A percentile compares a stretch with the other conserved stretches of the same genome.
These are phyloP conservation scores for Vicia faba DNA, from an alignment of 306 rosid species.

Conservation along the genomic window DNA sequence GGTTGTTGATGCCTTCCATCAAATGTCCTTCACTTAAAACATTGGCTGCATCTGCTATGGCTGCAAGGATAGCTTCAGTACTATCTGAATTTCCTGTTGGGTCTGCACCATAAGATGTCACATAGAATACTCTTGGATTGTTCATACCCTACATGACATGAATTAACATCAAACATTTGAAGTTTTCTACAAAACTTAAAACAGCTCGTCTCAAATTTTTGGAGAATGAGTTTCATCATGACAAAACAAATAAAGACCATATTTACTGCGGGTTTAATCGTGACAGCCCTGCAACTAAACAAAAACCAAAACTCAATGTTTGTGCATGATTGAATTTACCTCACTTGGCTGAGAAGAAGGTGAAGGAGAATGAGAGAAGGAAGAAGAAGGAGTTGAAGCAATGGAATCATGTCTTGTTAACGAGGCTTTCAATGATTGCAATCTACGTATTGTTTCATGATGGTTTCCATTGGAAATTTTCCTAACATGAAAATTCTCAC, in stretches of 20 bases:
- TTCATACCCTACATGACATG: conserved; percentile 48
- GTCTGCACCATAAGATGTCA: conserved; percentile 84
- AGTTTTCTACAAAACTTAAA: neutral
- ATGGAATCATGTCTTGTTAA: conserved; percentile 44
- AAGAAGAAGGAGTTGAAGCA: conserved; percentile 48
- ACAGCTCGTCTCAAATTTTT: too few relatives aligned
- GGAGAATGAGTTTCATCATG: too few relatives aligned
- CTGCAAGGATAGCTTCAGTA: conserved; percentile 63
- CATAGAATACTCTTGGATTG: conserved; percentile 52
- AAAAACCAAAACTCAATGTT: neutral
- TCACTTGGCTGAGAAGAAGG: conserved; percentile 33
- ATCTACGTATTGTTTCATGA: conserved; percentile 37
- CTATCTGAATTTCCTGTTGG: conserved; percentile 79
- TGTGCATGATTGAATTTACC: conserved; percentile 39
- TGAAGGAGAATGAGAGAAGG: conserved; percentile 36
- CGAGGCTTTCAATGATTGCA: conserved; percentile 52
- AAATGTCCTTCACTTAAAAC: conserved; percentile 45
- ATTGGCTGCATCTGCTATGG: conserved; percentile 62
- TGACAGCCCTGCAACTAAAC: too few relatives aligned
- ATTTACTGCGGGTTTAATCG: too few relatives aligned
- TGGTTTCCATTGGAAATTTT: conserved; percentile 26
- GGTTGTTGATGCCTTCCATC: conserved; percentile 65
- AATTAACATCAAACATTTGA: conserved; percentile 33
- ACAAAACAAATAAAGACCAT: too few relatives aligned
- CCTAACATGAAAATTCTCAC: conserved; percentile 31